Conservation (phyloP, 441 rosid species). For the Adansonia grandidieri region DNA sequence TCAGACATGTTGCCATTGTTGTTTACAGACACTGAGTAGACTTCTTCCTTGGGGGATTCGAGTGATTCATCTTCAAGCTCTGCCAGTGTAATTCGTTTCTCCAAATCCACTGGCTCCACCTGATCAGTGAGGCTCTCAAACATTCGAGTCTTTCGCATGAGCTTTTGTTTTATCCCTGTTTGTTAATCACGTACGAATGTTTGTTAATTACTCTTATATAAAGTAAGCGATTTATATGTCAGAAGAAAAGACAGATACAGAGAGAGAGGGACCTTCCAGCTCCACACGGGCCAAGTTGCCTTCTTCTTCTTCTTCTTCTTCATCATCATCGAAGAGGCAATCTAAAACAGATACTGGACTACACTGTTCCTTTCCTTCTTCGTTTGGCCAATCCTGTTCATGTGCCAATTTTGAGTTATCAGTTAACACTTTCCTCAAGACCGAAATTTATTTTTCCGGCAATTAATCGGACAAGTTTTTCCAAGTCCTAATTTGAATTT, state of each 20-base stretch:
- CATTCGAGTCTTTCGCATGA: constrained; percentile 30
- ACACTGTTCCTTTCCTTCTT: constrained; percentile 59
- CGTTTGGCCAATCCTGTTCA: constrained; percentile 53
- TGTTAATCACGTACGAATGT: background rate
- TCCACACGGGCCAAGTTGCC: constrained; percentile 10
- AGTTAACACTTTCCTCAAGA: background rate
- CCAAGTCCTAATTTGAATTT: too few relatives aligned
- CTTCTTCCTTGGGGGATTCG: too few relatives aligned
- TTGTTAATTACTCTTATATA: background rate
- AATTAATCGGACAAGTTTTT: background rate
- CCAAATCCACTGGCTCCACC: constrained; percentile 52
- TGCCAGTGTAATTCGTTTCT: constrained; percentile 42
- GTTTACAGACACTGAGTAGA: background rate
- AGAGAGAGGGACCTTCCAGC: constrained; percentile 37
- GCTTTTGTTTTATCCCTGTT: constrained; percentile 46
- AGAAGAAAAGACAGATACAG: background rate
- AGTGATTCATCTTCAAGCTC: constrained; percentile 31
- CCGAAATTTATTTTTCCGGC: background rate
- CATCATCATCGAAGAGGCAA: constrained; percentile 65
- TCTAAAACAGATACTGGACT: constrained; percentile 82
- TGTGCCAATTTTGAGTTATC: background rate
- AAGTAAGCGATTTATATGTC: background rate
- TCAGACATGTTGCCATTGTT: background rate
- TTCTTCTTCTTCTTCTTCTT: constrained; percentile 36
- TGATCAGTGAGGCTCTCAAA: constrained; percentile 36